Base-by-base conservation (phyloP, 225 moss, liverwort and hornwort species). In the Takakia lepidozioides region DNA sequence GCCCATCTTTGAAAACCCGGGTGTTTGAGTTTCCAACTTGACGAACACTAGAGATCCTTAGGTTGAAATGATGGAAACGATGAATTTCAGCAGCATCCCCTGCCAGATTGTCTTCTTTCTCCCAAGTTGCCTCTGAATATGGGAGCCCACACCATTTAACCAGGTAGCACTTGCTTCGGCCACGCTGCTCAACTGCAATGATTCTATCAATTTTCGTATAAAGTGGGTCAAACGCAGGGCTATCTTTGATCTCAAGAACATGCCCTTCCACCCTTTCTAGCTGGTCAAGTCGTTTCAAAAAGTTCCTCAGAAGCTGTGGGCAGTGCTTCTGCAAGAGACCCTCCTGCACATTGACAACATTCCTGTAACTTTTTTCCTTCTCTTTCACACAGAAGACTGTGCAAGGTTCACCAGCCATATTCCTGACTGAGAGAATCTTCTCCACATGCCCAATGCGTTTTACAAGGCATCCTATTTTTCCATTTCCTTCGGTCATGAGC, bases 141-240 rank as follows among this genome's bases (percentile, higher is more conserved):
- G 87, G 69, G 24, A 92, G 71, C 3, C 71, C 70, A 28, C 74
- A 61, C 91, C 91, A 92, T 52, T 92, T 92, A 3, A 92, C 91
- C 18, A 74, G 61, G 22, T 64, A 92, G 5, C 19, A 7, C 27
- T 65, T 68, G 46, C 38, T 53, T 5, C 60, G 73, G 13, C 61
- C 56, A 0, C 43, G 29, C 15, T 38, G 56, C 52, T 76, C 67
- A 21, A 63, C 57, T 20, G 75, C 51, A 25, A 87, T 60, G 17
- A 92, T 80, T 49, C 91, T 57, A 29, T 92, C 87, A 42, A 92
- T 67, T 58, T 59, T 65, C 11, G 79, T 70, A 30, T 58, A 72
- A 17, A 73, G 70, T 39, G 91, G 84, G 56, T 72, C 81, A 65
- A 92, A 87, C 7, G 78, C 87, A 35, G 91, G 82, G 65, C 75